Conservation (phyloP, 2,329 filamentous ascomycete species). For the Fusarium zealandicum region DNA sequence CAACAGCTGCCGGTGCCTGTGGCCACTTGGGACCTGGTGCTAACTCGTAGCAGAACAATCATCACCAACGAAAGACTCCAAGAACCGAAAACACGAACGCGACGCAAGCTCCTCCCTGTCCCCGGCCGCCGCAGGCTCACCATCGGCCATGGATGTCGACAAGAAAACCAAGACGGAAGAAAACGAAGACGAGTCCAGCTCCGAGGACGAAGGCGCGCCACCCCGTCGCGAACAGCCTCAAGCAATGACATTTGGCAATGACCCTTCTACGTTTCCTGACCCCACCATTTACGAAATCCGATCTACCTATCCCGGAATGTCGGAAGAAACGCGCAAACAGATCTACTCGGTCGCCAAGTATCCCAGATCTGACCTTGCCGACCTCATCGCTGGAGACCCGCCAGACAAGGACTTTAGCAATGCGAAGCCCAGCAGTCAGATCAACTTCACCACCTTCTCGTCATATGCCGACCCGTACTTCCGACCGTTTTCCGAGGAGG, state of each 20-base stretch:
- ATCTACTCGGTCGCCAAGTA: slow-evolving; percentile 89
- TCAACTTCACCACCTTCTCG: slow-evolving; percentile 92
- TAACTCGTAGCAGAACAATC: slow-evolving; percentile 55
- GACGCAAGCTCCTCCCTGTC: slow-evolving; percentile 67
- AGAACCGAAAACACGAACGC: slow-evolving; percentile 58
- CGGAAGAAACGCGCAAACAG: slow-evolving; percentile 82
- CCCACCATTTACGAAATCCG: slow-evolving; percentile 95
- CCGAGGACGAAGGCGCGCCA: slow-evolving; percentile 66
- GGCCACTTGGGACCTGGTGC: background rate
- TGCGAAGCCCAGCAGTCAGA: slow-evolving; percentile 91
- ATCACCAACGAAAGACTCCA: slow-evolving; percentile 61
- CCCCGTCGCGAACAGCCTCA: slow-evolving; percentile 73
- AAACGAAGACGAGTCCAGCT: slow-evolving; percentile 58
- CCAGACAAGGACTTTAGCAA: slow-evolving; percentile 96
- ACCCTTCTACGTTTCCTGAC: slow-evolving; percentile 89
- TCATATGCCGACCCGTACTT: slow-evolving; percentile 93
- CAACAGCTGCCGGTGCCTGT: slow-evolving; percentile 10
- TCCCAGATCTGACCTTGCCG: slow-evolving; percentile 78
- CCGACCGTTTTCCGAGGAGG: slow-evolving; percentile 87
- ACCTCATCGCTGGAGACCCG: slow-evolving; percentile 86
- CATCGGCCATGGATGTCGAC: slow-evolving; percentile 66
- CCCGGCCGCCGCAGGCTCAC: slow-evolving; percentile 59
- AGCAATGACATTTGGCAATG: slow-evolving; percentile 88
- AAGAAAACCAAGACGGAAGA: slow-evolving; percentile 54
- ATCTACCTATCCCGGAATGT: slow-evolving; percentile 75